Base-by-base conservation (phyloP, 1,139 yeast genomes). In the Blastobotrys persicus region DNA sequence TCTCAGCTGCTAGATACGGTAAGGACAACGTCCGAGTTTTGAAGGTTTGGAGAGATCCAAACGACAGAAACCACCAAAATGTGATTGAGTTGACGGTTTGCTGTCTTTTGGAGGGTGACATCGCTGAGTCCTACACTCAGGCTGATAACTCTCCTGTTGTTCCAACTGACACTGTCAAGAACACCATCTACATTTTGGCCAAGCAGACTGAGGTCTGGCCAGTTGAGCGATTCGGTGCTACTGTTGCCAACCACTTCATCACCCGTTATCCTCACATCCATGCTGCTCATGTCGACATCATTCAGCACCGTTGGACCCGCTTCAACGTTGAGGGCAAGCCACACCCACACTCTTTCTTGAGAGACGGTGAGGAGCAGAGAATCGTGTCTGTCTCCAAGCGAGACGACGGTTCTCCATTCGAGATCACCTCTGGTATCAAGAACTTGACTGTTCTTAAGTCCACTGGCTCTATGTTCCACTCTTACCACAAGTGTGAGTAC, bases 391-490 rank as follows among this genome's bases (percentile, higher is more conserved):
- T 88, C 61, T 75, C 75, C 54, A 82, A 79, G 66, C 61, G 67
- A 46, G 59, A 61, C 49, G 70, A 69, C 58, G 58, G 62, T 45
- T 64, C 75, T 46, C 77, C 77, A 37, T 80, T 81, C 68, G 63
- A 67, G 32, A 69, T 89, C 57, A 67, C 74, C n/a, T 84, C 95
- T 2, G 82, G 91, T 31, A 77, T 89, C 62, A 82, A 85, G 68
- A 95, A 85, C 60, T 77, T 89, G 64, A 88, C 94, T 7, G 95
- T 89, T 28, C 81, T 89, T 66, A 89, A 89, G 71, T 84, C 94
- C 39, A 89, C 97, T n/a, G 94, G 95, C 19, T 88, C 96, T 31
- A 87, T 86, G 86, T 89, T 89, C 73, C 83, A 86, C 70, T 95
- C 94, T 46, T 89, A 76, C 76, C 77, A 88, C 73, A 76, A 75